Evolutionary conservation across 2,329 filamentous ascomycete genomes (phyloP).

Genomic region (Boeremia lycopersici): DNA sequence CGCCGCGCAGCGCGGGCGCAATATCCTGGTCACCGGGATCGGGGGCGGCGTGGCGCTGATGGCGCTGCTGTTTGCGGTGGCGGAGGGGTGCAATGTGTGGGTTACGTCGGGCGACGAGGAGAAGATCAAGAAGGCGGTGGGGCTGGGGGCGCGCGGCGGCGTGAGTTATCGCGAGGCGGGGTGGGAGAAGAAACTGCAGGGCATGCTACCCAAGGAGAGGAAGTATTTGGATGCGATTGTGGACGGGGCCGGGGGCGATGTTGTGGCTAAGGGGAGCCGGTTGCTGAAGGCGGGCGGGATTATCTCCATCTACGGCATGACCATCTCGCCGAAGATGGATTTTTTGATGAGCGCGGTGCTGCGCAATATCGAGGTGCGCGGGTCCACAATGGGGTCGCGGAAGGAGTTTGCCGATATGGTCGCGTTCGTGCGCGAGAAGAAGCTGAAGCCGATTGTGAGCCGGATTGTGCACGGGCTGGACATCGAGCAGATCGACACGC

Average conservation of each 20-base stretch:
- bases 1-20: slow-evolving; percentile 67
- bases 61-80: slow-evolving; percentile 78
- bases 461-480: slow-evolving; percentile 74
- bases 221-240: slow-evolving; percentile 81
- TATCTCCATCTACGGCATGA: slow-evolving; percentile 93
- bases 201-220: slow-evolving; percentile 67
- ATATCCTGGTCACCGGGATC: slow-evolving; percentile 87
- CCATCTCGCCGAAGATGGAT: slow-evolving; percentile 79
- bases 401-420: slow-evolving; percentile 93
- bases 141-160: slow-evolving; percentile 80
- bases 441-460: slow-evolving; percentile 79
- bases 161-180: slow-evolving; percentile 77
- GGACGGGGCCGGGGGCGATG: slow-evolving; percentile 87
- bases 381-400: slow-evolving; percentile 88
- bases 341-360: slow-evolving; percentile 84
- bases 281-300: slow-evolving; percentile 81
- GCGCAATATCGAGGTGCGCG: slow-evolving; percentile 84
- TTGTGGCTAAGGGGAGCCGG: slow-evolving; percentile 70
- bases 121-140: slow-evolving; percentile 75
- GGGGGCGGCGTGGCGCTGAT: slow-evolving; percentile 89
- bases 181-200: slow-evolving; percentile 79
- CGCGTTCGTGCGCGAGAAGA: slow-evolving; percentile 73
- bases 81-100: slow-evolving; percentile 74
- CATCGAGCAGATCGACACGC: slow-evolving; percentile 74
- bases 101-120: slow-evolving; percentile 76